phyloP scores from a whole-genome alignment of 352 stramenopile genomes.

The Aphanomyces invadans region DNA sequence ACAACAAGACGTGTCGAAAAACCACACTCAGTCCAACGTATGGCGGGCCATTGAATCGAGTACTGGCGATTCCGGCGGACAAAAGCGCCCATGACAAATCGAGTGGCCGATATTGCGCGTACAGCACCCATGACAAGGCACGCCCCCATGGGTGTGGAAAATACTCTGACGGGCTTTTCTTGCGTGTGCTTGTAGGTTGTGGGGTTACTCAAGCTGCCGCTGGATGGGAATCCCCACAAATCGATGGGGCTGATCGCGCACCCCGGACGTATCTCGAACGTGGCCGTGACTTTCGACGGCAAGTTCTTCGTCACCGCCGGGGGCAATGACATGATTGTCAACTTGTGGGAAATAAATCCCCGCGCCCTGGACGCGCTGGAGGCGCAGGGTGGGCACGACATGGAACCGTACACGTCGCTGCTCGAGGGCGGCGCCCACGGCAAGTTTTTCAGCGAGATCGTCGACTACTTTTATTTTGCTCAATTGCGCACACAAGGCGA shows the following conservation, averaged over 20 bases:
- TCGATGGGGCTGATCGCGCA: conserved; percentile 91
- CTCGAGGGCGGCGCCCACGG: conserved; percentile 79
- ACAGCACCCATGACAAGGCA: conserved; percentile 68
- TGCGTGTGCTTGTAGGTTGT: conserved; percentile 35
- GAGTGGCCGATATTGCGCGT: conserved; percentile 50
- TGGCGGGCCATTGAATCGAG: conserved; percentile 77
- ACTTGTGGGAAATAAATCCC: conserved; percentile 86
- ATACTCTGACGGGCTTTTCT: neutral
- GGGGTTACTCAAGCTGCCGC: conserved; percentile 76
- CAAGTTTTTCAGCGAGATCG: conserved; percentile 85
- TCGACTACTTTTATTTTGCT: conserved; percentile 93
- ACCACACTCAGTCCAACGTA: conserved; percentile 87
- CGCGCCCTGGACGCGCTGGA: conserved; percentile 64
- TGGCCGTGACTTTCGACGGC: conserved; percentile 81
- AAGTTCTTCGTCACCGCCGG: conserved; percentile 82
- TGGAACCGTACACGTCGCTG: conserved; percentile 76
- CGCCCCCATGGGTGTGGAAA: neutral
- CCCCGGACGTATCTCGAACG: conserved; percentile 75
- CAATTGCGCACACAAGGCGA: conserved; percentile 89
- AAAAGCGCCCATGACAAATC: conserved; percentile 28
- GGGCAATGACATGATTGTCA: conserved; percentile 84
- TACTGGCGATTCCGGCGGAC: conserved; percentile 55
- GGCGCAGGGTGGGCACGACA: conserved; percentile 29
- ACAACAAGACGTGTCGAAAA: conserved; percentile 86
- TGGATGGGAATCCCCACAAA: conserved; percentile 89